Conservation (phyloP, 2,329 filamentous ascomycete genomes). For the Thielaviopsis musarum region DNA sequence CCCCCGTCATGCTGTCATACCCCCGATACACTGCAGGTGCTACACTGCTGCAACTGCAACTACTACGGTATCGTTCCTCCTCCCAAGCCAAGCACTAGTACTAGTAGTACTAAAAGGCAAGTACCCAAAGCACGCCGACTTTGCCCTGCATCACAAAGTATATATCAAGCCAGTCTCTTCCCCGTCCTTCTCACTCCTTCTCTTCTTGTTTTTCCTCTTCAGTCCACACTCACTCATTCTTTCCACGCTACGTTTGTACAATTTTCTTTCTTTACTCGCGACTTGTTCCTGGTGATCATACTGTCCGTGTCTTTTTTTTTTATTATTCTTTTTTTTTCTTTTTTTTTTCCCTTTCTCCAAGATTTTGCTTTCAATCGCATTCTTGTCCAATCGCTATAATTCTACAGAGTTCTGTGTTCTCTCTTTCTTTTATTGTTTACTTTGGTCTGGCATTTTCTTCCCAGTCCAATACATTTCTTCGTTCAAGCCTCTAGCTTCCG, state of each 20-base stretch:
- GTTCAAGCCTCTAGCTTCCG: conserved; percentile 3
- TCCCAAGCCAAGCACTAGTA: no score
- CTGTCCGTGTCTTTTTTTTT: conserved; percentile 8
- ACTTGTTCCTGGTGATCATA: conserved; percentile 12
- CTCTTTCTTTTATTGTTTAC: conserved; percentile 1
- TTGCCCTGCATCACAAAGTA: not conserved
- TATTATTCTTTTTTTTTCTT: conserved; percentile 8
- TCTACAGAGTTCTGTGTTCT: conserved; percentile 11
- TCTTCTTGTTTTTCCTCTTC: conserved; percentile 1
- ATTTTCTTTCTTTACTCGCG: conserved; percentile 7
- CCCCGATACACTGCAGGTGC: not conserved
- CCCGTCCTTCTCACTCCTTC: not conserved
- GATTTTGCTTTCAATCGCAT: not conserved
- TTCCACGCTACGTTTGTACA: conserved; percentile 1
- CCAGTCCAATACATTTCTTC: conserved; percentile 11
- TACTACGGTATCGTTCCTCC: not conserved
- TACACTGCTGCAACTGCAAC: not conserved
- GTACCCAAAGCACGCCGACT: not conserved
- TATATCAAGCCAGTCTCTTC: not conserved
- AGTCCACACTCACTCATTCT: conserved; percentile 9
- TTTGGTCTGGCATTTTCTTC: not conserved
- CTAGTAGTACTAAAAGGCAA: no score
- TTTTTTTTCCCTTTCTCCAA: conserved; percentile 5
- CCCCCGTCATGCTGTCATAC: not conserved
- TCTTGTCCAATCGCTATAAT: not conserved